Evolutionary conservation across 2,329 filamentous ascomycete genomes (phyloP), one percentile per base, ranked within the genome.

Genomic region (Phialocephala sp.): DNA sequence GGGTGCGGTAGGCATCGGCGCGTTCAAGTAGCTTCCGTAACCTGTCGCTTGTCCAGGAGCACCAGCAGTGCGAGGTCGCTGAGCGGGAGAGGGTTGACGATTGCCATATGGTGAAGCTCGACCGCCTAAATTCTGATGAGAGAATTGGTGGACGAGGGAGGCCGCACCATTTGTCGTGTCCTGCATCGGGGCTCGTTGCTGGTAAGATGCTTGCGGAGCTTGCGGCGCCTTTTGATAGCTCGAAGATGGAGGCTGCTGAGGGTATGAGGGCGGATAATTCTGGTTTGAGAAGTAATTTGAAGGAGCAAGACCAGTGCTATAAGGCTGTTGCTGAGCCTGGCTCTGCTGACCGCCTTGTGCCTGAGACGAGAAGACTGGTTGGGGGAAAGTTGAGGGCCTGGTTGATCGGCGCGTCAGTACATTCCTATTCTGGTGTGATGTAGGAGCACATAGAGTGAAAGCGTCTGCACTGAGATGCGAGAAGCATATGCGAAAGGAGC

Each of bases 131-230:
- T 97, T 97, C 83, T 98, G 94, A 79, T 97, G 93, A 65, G 94
- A 96, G 79, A 98, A 97, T 78, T 99, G 95, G 77, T 97, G 93
- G 67, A 94, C 93, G 55, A 98, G 86, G 36, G 93, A 94, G 74
- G 93, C 95, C 8, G 45, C 27, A 32, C 27, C 27, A 32, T 32
- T 50, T 73, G 94, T 96, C 72, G 90, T 91, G 76, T 97, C 93
- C 75, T 92, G 93, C 76, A 82, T 86, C 5, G 87, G 85, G 3
- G 86, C 84, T 73, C 83, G 84, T 59, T 74, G 74, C 59, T 78
- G 78, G 72, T 84, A 84, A 43, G 77, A 80, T 74, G 79, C 79
- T 69, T 81, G 81, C 63, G 79, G 79, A 71, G 79, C 76, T 74
- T 87, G 87, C 69, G 87, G 84, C 58, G 83, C 83, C 56, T 85